Percentiles rank a stretch among this genome's conserved stretches.
Evolutionary conservation across 1,139 yeast genomes (phyloP).

Genomic region (Candida labiduridarum): DNA sequence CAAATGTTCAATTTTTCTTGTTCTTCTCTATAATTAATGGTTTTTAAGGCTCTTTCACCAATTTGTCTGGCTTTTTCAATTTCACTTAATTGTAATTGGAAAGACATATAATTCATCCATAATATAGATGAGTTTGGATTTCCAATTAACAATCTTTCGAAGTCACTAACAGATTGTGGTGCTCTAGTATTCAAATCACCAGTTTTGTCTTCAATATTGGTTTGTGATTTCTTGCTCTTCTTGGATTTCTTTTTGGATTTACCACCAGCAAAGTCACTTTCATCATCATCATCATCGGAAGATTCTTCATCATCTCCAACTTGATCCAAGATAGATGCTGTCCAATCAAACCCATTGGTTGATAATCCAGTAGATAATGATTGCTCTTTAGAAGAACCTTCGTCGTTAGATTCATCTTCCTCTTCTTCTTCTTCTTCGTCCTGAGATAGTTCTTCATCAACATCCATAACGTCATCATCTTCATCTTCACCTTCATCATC

Average conservation of each 20-base stretch:
- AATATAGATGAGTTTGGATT: slow-evolving; percentile 90
- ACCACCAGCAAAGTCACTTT: slow-evolving; percentile 41
- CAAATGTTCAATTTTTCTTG: slow-evolving; percentile 91
- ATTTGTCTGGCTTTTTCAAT: slow-evolving; percentile 92
- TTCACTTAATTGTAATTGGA: slow-evolving; percentile 93
- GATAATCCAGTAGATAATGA: slow-evolving; percentile 57
- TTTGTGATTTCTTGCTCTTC: slow-evolving; percentile 41
- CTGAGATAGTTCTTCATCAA: slow-evolving; percentile 22
- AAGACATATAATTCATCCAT: slow-evolving; percentile 99
- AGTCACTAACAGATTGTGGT: slow-evolving; percentile 90
- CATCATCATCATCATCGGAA: slow-evolving; percentile 46
- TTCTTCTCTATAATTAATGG: slow-evolving; percentile 90
- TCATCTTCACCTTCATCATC: slow-evolving; percentile 30
- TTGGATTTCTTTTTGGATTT: slow-evolving; percentile 29
- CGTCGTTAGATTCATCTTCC: slow-evolving; percentile 21
- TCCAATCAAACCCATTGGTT: slow-evolving; percentile 90
- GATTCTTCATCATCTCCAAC: slow-evolving; percentile 55
- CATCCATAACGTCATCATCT: slow-evolving; percentile 19
- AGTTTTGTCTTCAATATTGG: slow-evolving; percentile 73
- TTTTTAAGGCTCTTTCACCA: slow-evolving; percentile 88
- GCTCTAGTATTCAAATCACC: slow-evolving; percentile 81
- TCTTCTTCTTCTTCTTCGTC: slow-evolving; percentile 27
- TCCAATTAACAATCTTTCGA: slow-evolving; percentile 87
- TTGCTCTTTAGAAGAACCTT: background rate
- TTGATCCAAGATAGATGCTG: slow-evolving; percentile 84